Evolutionary conservation across 2,329 filamentous ascomycete species (phyloP), one percentile per base, ranked within the genome.

Genomic region (Paecilomyces niveus): DNA sequence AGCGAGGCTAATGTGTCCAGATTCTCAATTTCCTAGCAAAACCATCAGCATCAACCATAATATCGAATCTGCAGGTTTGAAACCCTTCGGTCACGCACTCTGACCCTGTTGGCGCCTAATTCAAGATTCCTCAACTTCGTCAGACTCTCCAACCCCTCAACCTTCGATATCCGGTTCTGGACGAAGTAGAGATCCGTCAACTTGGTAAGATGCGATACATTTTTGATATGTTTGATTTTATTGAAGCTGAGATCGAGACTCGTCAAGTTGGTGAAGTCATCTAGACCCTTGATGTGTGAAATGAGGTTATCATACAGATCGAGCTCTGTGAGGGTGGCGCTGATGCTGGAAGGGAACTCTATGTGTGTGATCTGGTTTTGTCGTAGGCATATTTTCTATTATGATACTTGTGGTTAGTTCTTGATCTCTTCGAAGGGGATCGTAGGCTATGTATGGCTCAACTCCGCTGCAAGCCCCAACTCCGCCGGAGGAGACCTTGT

Each of bases 181-280:
- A 97, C 91, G 66, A 99, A 89, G 73, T 89, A 99, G 2, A 99
- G 73, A 65, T 97, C 91, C 62, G 83, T 88, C 58, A 97, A 82
- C 57, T 91, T 83, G 22, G 79, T 87, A 59, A 99, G 78, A 67
- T 93, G 89, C 59, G 83, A 83, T 64, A 97, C 79, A 68, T 93
- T 86, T 76, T 96, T 96, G 79, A 99, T 96, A 76, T 97, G 92
- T 74, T 96, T 97, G 79, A 99, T 93, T 80, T 97, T 97, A 81
- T 99, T 99, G 84, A 97, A 99, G 74, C 90, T 95, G 55, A 99
- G 81, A 72, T 99, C 94, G 57, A 99, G 84, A 58, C 80, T 88
- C 5, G 84, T 90, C 57, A 99, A 83, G 61, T 89, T 82, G 11
- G 82, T 85, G 58, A 97, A 84, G 53, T 85, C 80, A 57, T 97